Conservation (phyloP, 306 rosid genomes). For the Prosopis cineraria region DNA sequence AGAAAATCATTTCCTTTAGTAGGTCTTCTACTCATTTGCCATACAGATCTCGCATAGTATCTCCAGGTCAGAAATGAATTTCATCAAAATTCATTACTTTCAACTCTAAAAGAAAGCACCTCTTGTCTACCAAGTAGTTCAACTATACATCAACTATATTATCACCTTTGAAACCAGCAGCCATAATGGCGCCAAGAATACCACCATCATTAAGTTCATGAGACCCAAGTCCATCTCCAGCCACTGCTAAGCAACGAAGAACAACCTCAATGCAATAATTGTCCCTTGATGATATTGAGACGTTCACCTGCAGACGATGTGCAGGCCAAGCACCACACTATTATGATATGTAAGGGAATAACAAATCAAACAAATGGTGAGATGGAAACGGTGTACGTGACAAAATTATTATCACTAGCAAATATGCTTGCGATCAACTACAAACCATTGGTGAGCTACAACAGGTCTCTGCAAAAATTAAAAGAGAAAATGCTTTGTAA, state of each 20-base stretch:
- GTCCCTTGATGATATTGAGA: constrained; percentile 71
- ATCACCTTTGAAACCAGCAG: constrained; percentile 95
- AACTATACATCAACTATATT: background rate
- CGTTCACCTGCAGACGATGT: constrained; percentile 61
- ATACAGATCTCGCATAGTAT: constrained; percentile 15
- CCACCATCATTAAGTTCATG: constrained; percentile 73
- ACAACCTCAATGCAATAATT: constrained; percentile 80
- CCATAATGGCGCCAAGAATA: constrained; percentile 71
- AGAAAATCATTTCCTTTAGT: constrained; percentile 33
- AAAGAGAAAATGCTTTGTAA: background rate
- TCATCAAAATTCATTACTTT: constrained; percentile 6
- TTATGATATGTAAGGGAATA: constrained; percentile 17
- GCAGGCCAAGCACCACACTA: constrained; percentile 27
- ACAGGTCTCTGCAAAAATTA: background rate
- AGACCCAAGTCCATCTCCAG: constrained; percentile 85
- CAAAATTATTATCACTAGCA: constrained; percentile 6
- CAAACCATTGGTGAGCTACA: background rate
- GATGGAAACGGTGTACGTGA: constrained; percentile 24
- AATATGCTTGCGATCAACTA: constrained; percentile 7
- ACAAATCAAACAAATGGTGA: constrained; percentile 22
- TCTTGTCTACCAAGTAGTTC: constrained; percentile 9
- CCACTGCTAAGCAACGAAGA: constrained; percentile 82
- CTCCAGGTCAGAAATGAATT: constrained; percentile 24
- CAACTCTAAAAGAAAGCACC: constrained; percentile 22
- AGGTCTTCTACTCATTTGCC: constrained; percentile 24